Evolutionary conservation across 257 asterid species (phyloP), one percentile per base, ranked within the genome.

Genomic region (Gentiana macrophylla): DNA sequence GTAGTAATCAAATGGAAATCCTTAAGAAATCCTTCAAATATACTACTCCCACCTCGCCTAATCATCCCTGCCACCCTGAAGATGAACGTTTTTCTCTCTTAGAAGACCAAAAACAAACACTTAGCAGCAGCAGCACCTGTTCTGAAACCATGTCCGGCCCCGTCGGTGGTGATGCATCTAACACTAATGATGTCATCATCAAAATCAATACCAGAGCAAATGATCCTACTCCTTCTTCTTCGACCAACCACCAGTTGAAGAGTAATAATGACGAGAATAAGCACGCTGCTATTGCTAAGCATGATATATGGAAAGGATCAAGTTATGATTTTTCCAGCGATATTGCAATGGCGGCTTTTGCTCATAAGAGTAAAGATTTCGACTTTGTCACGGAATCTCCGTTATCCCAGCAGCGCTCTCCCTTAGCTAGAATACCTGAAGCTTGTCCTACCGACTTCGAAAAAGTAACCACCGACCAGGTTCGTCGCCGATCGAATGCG

Each of bases 261-360:
- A 49, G 32, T 50, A 65, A 48, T 35, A 36, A 32, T 10, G 69
- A 36, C 62, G 53, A 34, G 50, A 37, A 47, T 51, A 57, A 12
- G 38, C 24, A 24, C 24, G 24, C 24, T 24, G 24, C 24, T 24
- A 24, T 24, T 24, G 47, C 53, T 52, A 59, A n/a, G 35, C 60
- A 41, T 59, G 60, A 38, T 12, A 56, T 68, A 1, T 73, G 72
- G 74, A 71, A 73, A 55, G 86, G 76, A 33, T 57, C 75, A 0
- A 76, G 82, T 56, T 76, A 79, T 64, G 86, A 76, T 63, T 79
- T 76, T 66, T 65, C 86, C 8, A 79, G 68, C 55, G 82, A 79
- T 61, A 49, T 62, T 11, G 61, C 63, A 0, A 67, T 70, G 76
- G 66, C 46, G 55, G 52, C 70, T 5, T 53, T 65, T 8, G 70